Evolutionary conservation across 2,329 filamentous ascomycete genomes (phyloP), one percentile per base, ranked within the genome.

Genomic region (Claviceps sp.): DNA sequence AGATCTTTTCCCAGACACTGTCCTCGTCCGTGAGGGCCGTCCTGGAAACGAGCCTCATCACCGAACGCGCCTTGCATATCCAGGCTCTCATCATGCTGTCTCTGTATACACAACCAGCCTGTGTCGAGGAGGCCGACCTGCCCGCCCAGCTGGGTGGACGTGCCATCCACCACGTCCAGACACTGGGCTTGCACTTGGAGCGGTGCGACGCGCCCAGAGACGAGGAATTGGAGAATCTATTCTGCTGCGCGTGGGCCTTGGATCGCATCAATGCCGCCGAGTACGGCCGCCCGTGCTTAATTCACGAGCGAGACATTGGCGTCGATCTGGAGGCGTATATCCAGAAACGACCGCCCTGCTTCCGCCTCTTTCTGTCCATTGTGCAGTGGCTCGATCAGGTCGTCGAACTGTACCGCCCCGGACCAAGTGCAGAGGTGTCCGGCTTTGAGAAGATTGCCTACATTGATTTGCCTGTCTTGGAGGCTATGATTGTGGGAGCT

Each of bases 281-380:
- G n/a, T 77, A 81, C 53, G 80, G 79, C 5, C 70, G 80, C 1
- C 77, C 81, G 0, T 74, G 77, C 46, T 61, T 81, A 24, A 74
- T 84, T 52, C 79, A 84, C 56, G 78, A 82, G 56, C 66, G 76
- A 48, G 81, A 84, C 56, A 70, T 81, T 30, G 75, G 77, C 6
- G 74, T 73, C 50, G 70, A 77, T 53, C 55, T 81, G 0, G 72
- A 76, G 0, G 68, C 70, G 1, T 76, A 74, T 50, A 74, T 81
- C 47, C 65, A 67, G 22, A 68, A 69, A 46, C 75, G 80, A 46
- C 66, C 71, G 3, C 74, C 77, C 0, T 72, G 71, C 30, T 84
- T 84, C 52, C 73, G 76, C 3, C 65, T 84, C 0, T 73, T 83
- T 22, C 63, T 84, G 4, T 70, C 69, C 2, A 69, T 84, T 6